Evolutionary conservation across 2,329 filamentous ascomycete species (phyloP).

Genomic region (Calonectria hawksworthii): DNA sequence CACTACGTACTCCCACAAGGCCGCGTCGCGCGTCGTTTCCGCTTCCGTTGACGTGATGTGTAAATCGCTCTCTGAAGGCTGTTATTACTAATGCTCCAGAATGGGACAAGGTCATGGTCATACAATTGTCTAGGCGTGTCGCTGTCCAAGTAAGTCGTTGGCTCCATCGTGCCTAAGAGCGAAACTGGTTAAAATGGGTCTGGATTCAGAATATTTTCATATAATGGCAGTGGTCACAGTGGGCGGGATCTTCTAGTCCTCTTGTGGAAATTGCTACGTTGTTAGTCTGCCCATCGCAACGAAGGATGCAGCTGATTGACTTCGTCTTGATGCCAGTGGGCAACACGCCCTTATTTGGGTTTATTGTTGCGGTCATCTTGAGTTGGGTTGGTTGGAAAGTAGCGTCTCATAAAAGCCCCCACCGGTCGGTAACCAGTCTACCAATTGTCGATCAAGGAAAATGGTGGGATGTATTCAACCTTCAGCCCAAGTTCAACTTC

Average conservation of each 20-base stretch:
- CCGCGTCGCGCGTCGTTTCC: neutral
- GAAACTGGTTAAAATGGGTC: neutral
- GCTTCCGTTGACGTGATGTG: neutral
- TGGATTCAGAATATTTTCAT: neutral
- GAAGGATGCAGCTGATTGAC: neutral
- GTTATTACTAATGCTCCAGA: neutral
- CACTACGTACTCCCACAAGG: neutral
- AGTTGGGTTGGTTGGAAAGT: neutral
- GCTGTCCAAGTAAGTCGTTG: neutral
- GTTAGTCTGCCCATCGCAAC: neutral
- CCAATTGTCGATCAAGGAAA: neutral
- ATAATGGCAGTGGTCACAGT: neutral
- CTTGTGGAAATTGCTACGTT: neutral
- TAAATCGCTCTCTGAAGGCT: neutral
- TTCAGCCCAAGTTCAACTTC: constrained; percentile 10
- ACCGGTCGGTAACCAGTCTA: neutral
- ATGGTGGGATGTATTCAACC: constrained; percentile 11
- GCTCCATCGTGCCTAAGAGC: neutral
- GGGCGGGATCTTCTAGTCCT: neutral
- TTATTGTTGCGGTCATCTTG: neutral
- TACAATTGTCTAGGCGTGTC: neutral
- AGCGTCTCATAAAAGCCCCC: neutral
- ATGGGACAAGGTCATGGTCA: neutral
- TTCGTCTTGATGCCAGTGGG: neutral
- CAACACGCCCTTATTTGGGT: neutral